A percentile compares a stretch with the other conserved stretches of the same genome.
These are phyloP conservation scores for Rhamnella rubrinervis DNA, from an alignment of 331 rosid genomes.

Conservation along the genomic window DNA sequence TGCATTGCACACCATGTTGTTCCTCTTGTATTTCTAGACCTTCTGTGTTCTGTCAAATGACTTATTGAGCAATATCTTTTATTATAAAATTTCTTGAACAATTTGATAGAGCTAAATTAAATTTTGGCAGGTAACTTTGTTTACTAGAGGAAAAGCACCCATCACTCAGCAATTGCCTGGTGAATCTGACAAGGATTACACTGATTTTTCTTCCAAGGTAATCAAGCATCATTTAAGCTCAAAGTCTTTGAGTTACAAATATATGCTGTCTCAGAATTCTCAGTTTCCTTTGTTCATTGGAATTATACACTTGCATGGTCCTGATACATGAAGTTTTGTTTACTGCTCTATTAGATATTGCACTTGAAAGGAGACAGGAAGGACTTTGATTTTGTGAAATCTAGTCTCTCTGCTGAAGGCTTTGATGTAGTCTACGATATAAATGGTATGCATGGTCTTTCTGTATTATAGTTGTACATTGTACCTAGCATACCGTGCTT, in stretches of 20 bases:
- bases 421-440: slow-evolving; percentile 91
- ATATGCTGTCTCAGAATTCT: not conserved
- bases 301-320: not conserved
- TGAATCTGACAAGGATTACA: slow-evolving; percentile 70
- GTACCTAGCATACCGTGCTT: slow-evolving; percentile 1
- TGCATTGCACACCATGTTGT: not conserved
- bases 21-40: not conserved
- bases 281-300: not conserved
- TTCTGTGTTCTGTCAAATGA: not conserved
- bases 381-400: slow-evolving; percentile 82
- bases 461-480: not conserved
- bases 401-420: slow-evolving; percentile 84
- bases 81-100: not conserved
- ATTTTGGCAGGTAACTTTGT: slow-evolving; percentile 81
- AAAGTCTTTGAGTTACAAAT: not conserved
- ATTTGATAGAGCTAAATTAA: not conserved
- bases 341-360: slow-evolving; percentile 46
- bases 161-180: slow-evolving; percentile 80
- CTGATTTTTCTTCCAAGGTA: slow-evolving; percentile 87
- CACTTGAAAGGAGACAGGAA: slow-evolving; percentile 91
- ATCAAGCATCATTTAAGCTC: slow-evolving; percentile 15
- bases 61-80: not conserved
- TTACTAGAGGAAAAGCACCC: slow-evolving; percentile 94
- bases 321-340: slow-evolving; percentile 12
- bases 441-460: slow-evolving; percentile 53